phyloP scores from a whole-genome alignment of 1,284 basidiomycete species.

The Phellopilus nigrolimitatus region DNA sequence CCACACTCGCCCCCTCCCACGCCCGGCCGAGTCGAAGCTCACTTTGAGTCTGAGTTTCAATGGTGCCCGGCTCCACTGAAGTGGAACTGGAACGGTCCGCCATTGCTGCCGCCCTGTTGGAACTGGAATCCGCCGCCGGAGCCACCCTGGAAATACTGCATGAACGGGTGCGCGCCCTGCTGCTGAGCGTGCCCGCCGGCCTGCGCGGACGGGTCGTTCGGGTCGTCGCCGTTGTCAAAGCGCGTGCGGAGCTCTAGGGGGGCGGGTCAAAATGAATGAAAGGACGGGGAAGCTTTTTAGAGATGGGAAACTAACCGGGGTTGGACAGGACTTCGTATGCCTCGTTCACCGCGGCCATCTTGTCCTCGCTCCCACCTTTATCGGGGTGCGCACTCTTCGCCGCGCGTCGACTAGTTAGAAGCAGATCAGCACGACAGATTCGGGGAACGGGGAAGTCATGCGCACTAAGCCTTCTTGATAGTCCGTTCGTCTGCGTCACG shows the following conservation, averaged over 20 bases:
- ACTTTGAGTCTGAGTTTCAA: not conserved
- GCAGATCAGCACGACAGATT: not conserved
- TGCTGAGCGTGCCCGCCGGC: conserved; percentile 52
- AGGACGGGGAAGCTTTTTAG: conserved; percentile 1
- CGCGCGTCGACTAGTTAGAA: conserved; percentile 61
- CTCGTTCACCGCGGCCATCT: conserved; percentile 95
- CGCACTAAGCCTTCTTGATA: conserved; percentile 91
- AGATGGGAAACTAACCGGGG: conserved; percentile 43
- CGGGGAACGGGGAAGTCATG: conserved; percentile 15
- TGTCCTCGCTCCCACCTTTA: conserved; percentile 90
- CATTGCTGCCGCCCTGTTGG: conserved; percentile 20
- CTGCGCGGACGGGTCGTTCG: conserved; percentile 79
- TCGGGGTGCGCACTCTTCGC: conserved; percentile 91
- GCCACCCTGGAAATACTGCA: conserved; percentile 63
- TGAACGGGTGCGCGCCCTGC: conserved; percentile 54
- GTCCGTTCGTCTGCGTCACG: conserved; percentile 81
- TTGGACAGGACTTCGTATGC: conserved; percentile 91
- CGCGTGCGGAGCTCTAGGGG: conserved; percentile 70
- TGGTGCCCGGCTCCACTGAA: conserved; percentile 12
- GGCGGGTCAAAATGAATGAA: conserved; percentile 5
- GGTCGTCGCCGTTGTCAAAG: conserved; percentile 95
- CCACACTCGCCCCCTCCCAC: too few relatives aligned
- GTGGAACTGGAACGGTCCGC: conserved; percentile 17
- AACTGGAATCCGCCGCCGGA: conserved; percentile 35
- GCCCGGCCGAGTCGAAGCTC: too few relatives aligned